Conservation (phyloP, 164 flowering plant genomes). For the Piper betle region DNA sequence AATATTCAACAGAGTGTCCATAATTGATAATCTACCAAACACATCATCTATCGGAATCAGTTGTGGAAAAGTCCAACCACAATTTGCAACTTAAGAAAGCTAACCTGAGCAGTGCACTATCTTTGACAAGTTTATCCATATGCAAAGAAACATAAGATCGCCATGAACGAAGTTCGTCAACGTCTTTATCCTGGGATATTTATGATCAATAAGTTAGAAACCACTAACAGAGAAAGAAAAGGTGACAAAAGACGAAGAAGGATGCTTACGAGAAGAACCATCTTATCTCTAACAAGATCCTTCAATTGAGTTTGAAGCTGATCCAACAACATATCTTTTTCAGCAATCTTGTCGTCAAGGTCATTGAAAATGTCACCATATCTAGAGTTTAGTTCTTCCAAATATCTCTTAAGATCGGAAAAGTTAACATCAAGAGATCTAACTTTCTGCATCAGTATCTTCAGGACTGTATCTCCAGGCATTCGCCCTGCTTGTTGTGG, state of each 20-base stretch:
- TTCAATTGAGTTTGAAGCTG: constrained; percentile 40
- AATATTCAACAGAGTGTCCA: background rate
- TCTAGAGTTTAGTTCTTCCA: constrained; percentile 70
- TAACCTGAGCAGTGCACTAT: constrained; percentile 74
- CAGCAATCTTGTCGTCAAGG: constrained; percentile 53
- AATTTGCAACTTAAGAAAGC: background rate
- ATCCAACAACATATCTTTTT: constrained; percentile 38
- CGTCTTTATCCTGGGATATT: constrained; percentile 52
- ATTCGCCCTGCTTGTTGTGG: constrained; percentile 64
- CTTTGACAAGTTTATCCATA: constrained; percentile 41
- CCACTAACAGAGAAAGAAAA: background rate
- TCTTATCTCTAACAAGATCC: constrained; percentile 35
- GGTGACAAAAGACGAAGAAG: background rate
- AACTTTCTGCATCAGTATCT: constrained; percentile 90
- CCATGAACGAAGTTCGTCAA: constrained; percentile 59
- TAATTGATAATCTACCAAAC: background rate
- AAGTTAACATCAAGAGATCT: constrained; percentile 69
- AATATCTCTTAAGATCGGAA: constrained; percentile 68
- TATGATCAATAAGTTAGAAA: background rate
- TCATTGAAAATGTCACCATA: constrained; percentile 67
- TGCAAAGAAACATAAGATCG: constrained; percentile 56
- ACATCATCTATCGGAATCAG: background rate
- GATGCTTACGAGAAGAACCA: constrained; percentile 46
- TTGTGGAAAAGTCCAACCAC: background rate
- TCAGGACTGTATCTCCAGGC: constrained; percentile 94